phyloP scores from a whole-genome alignment of 305 asterid species.

The Euphrasia arctica region DNA sequence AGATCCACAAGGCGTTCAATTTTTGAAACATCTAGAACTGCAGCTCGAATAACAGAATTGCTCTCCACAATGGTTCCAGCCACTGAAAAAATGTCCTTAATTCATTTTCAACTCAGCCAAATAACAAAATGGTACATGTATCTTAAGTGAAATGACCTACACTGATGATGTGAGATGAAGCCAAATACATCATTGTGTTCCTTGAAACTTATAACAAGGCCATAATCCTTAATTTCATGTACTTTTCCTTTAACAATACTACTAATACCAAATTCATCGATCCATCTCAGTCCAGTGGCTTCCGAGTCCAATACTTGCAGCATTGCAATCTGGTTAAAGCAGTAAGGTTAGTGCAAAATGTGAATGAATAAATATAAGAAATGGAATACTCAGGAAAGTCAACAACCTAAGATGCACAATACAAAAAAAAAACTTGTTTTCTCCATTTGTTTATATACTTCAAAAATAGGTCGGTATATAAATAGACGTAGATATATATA shows the following conservation, averaged over 20 bases:
- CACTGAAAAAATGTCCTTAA: slow-evolving; percentile 47
- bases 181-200: slow-evolving; percentile 67
- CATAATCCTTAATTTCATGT: slow-evolving; percentile 70
- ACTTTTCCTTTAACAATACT: slow-evolving; percentile 73
- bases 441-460: neutral
- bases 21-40: slow-evolving; percentile 88
- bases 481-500: neutral
- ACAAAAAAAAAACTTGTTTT: slow-evolving; percentile 10
- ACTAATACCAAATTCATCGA: slow-evolving; percentile 51
- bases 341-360: slow-evolving; percentile 16
- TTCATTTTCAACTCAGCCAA: slow-evolving; percentile 25
- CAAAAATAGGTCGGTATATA: neutral
- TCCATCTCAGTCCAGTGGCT: slow-evolving; percentile 53
- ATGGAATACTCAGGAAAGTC: slow-evolving; percentile 1
- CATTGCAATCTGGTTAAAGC: slow-evolving; percentile 63
- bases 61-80: slow-evolving; percentile 50
- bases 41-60: slow-evolving; percentile 60
- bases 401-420: neutral
- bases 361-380: slow-evolving; percentile 12
- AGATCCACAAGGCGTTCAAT: slow-evolving; percentile 87
- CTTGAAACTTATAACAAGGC: slow-evolving; percentile 75
- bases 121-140: slow-evolving; percentile 7
- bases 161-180: slow-evolving; percentile 78
- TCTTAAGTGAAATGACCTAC: slow-evolving; percentile 44
- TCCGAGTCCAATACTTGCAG: slow-evolving; percentile 57